Evolutionary conservation across 352 stramenopile species (phyloP).

Genomic region (Globisporangium apiculatum): DNA sequence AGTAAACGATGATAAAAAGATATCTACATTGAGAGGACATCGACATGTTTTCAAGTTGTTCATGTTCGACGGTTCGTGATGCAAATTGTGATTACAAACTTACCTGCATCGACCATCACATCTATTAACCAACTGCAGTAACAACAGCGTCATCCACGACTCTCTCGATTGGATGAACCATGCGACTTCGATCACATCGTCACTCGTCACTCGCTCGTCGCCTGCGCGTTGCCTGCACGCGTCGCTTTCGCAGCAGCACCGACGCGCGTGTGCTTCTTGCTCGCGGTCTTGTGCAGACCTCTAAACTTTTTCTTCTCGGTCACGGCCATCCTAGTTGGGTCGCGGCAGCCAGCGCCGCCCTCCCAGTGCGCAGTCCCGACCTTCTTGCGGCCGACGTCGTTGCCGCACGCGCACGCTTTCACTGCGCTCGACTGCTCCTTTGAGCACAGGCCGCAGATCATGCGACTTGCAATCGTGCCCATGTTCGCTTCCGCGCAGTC

Average conservation of each 20-base stretch:
- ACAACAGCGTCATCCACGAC: too few species aligned
- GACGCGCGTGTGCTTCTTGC: constrained; percentile 73
- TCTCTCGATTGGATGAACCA: too few species aligned
- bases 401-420: constrained; percentile 75
- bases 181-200: too few species aligned
- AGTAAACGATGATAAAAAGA: too few species aligned
- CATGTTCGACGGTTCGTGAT: too few species aligned
- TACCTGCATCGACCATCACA: too few species aligned
- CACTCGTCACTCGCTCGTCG: too few species aligned
- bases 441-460: constrained; percentile 79
- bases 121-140: too few species aligned
- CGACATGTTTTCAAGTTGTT: too few species aligned
- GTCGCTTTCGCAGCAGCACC: constrained; percentile 40
- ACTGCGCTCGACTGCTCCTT: constrained; percentile 70
- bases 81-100: too few species aligned
- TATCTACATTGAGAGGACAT: too few species aligned
- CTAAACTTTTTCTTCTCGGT: constrained; percentile 74
- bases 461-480: constrained; percentile 73
- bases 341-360: constrained; percentile 63
- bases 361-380: constrained; percentile 62
- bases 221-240: constrained; percentile 2
- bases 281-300: constrained; percentile 72
- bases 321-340: constrained; percentile 48
- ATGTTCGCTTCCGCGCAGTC: constrained; percentile 61
- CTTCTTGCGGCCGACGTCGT: constrained; percentile 49